Percentiles rank a stretch among this genome's conserved stretches.
Conservation (phyloP, 805 yeast genomes). For the Candida insectorum region DNA sequence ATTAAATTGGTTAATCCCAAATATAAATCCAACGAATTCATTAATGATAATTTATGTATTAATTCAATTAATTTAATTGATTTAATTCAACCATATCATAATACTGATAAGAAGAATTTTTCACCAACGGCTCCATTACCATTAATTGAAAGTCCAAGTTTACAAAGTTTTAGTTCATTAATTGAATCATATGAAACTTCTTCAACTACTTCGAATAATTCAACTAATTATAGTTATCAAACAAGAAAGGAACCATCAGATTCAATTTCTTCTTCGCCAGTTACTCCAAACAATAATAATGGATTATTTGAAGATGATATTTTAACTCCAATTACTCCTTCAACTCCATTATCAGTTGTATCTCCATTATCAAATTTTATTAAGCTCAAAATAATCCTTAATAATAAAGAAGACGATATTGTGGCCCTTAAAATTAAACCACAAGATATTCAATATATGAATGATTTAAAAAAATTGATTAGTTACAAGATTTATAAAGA, state of each 20-base stretch:
- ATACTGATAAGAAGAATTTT: slow-evolving; percentile 9
- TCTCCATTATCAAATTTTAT: slow-evolving; percentile 10
- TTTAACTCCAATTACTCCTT: slow-evolving; percentile 8
- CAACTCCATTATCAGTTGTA: slow-evolving; percentile 8
- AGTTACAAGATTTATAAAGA: slow-evolving; percentile 30
- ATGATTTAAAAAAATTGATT: slow-evolving; percentile 23
- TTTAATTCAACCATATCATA: slow-evolving; percentile 7
- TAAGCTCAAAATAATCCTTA: slow-evolving; percentile 24
- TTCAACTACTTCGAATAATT: neutral
- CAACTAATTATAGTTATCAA: neutral
- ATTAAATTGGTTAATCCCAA: slow-evolving; percentile 9
- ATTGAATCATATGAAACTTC: slow-evolving; percentile 26
- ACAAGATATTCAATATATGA: slow-evolving; percentile 20
- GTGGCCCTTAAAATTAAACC: slow-evolving; percentile 23
- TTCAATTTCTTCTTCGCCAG: slow-evolving; percentile 9
- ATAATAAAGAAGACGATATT: slow-evolving; percentile 27
- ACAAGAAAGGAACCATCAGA: slow-evolving; percentile 2
- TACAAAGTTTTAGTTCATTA: slow-evolving; percentile 24
- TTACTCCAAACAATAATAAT: neutral
- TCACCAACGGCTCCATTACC: slow-evolving; percentile 26
- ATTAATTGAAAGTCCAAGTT: slow-evolving; percentile 14
- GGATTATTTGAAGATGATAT: neutral
- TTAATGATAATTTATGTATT: slow-evolving; percentile 18
- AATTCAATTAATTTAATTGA: slow-evolving; percentile 18
- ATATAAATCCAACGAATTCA: slow-evolving; percentile 14